These are phyloP conservation scores for Spencermartinsiella ligniputridi DNA, from an alignment of 1,139 yeast species.

Conservation along the genomic window DNA sequence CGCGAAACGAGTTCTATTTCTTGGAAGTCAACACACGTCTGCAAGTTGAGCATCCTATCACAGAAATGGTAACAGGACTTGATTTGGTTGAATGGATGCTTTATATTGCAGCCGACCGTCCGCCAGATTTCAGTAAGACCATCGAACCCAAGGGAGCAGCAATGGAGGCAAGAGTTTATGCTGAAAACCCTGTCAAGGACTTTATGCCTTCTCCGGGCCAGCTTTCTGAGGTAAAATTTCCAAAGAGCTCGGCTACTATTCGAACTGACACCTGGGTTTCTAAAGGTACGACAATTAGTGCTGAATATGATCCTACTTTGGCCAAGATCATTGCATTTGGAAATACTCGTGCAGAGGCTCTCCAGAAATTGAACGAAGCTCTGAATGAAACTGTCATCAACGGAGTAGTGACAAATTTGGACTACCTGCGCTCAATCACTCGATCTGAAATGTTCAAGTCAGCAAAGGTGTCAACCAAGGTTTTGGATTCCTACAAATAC, in stretches of 20 bases:
- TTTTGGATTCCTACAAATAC: conserved; percentile 78
- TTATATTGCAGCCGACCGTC: conserved; percentile 78
- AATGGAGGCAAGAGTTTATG: conserved; percentile 94
- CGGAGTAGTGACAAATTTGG: conserved; percentile 88
- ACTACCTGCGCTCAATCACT: conserved; percentile 81
- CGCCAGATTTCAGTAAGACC: conserved; percentile 61
- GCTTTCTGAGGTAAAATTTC: conserved; percentile 78
- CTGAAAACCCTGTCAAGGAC: conserved; percentile 93
- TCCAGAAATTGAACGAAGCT: conserved; percentile 70
- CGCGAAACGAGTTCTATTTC: conserved; percentile 84
- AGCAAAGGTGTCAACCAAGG: conserved; percentile 81
- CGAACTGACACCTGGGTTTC: conserved; percentile 92
- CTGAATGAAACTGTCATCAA: conserved; percentile 79
- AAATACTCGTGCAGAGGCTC: conserved; percentile 77
- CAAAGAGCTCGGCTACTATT: conserved; percentile 61
- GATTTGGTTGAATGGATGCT: conserved; percentile 98
- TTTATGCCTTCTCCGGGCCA: conserved; percentile 97
- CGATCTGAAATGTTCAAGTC: conserved; percentile 76
- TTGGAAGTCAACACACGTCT: conserved; percentile 94
- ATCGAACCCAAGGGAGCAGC: conserved; percentile 75
- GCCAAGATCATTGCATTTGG: conserved; percentile 97
- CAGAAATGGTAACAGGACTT: conserved; percentile 90
- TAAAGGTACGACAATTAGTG: conserved; percentile 83
- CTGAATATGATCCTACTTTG: conserved; percentile 94
- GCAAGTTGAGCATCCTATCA: conserved; percentile 97